phyloP scores from a whole-genome alignment of 208 protist genomes.

The Trypanosoma lewisi region DNA sequence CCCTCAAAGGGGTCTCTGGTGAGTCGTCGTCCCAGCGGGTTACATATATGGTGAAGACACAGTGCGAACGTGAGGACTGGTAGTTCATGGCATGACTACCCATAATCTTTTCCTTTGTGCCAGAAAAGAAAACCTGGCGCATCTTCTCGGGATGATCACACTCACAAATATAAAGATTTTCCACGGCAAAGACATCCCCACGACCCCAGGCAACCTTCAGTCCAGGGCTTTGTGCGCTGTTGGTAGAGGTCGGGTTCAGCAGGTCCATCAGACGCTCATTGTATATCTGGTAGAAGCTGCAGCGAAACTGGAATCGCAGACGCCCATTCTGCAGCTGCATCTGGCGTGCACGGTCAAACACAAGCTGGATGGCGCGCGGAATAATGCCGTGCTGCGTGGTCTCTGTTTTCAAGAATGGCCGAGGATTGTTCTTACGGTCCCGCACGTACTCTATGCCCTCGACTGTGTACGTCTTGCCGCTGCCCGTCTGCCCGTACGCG shows the following conservation, averaged over 20 bases:
- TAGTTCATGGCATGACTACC: conserved; percentile 83
- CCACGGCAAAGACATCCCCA: conserved; percentile 74
- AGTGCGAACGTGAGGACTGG: conserved; percentile 92
- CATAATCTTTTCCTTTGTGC: conserved; percentile 75
- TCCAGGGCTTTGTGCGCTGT: conserved; percentile 5
- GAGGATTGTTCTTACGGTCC: conserved; percentile 1
- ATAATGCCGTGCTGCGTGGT: conserved; percentile 70
- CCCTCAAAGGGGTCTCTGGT: conserved; percentile 34
- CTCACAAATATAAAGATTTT: conserved; percentile 87
- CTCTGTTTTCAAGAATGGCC: neutral
- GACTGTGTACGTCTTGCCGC: conserved; percentile 90
- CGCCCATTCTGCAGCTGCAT: conserved; percentile 35
- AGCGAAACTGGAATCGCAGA: conserved; percentile 66
- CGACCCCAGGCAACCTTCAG: conserved; percentile 62
- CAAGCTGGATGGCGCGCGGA: conserved; percentile 68
- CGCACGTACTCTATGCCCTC: conserved; percentile 66
- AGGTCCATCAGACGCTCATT: conserved; percentile 89
- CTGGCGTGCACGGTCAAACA: conserved; percentile 70
- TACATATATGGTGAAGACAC: conserved; percentile 88
- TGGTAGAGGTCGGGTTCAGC: conserved; percentile 34
- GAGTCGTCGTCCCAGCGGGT: conserved; percentile 37
- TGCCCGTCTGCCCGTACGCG: conserved; percentile 90
- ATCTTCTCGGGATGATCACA: conserved; percentile 65
- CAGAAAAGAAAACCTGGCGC: conserved; percentile 71
- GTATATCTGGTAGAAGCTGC: conserved; percentile 91